A percentile compares a stretch with the other conserved stretches of the same genome.
Evolutionary conservation across 345 rosid genomes (phyloP).

Genomic region (Rhodomyrtus tomentosa): DNA sequence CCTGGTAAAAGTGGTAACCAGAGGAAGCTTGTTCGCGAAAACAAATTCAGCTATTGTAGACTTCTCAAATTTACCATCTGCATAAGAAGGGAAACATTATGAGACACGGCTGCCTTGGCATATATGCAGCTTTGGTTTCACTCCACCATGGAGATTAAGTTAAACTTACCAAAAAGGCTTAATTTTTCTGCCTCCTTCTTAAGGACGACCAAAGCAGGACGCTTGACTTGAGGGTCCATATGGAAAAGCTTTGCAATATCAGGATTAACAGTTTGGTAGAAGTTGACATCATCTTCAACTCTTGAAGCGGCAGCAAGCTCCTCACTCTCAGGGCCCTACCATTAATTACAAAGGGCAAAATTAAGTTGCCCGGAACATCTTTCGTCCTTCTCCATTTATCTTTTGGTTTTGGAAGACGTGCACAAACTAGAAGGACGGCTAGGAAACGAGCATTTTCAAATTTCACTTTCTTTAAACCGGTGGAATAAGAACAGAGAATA

Average conservation of each 20-base stretch:
- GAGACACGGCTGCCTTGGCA: not conserved
- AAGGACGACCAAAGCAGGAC: slow-evolving; percentile 75
- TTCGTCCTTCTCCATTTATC: not conserved
- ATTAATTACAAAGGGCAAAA: not conserved
- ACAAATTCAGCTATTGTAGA: slow-evolving; percentile 57
- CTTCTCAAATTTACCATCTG: slow-evolving; percentile 86
- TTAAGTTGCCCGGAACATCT: not conserved
- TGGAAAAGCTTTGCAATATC: slow-evolving; percentile 95
- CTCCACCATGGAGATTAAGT: not conserved
- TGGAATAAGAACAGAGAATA: not conserved
- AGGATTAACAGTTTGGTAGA: slow-evolving; percentile 81
- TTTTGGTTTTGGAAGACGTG: not conserved
- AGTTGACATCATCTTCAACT: slow-evolving; percentile 81
- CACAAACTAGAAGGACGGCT: not conserved
- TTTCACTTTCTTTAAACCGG: not conserved
- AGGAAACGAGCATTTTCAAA: not conserved
- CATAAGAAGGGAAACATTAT: not conserved
- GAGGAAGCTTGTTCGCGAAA: slow-evolving; percentile 75
- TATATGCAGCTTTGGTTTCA: not conserved
- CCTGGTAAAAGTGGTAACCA: slow-evolving; percentile 70
- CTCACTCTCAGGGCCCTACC: slow-evolving; percentile 72
- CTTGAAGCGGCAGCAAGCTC: slow-evolving; percentile 82
- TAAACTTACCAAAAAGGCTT: slow-evolving; percentile 62
- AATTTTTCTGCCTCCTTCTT: slow-evolving; percentile 84
- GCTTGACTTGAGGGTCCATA: slow-evolving; percentile 53